Base-by-base conservation (phyloP, 2,329 filamentous ascomycete genomes). In the Colletotrichum chlorophyti region DNA sequence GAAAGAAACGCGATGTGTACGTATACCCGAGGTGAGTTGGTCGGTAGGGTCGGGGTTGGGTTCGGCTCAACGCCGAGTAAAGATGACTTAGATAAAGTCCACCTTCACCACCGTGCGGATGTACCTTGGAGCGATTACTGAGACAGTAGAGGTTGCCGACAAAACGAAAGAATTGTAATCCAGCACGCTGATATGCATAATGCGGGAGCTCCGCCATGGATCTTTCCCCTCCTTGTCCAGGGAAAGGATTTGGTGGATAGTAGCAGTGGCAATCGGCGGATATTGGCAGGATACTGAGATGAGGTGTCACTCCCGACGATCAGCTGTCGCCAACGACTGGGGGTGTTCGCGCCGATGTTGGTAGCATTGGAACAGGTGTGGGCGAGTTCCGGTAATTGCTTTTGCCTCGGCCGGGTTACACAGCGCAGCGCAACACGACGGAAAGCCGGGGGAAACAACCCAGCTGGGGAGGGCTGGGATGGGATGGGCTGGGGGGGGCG, bases 401-500 rank as follows among this genome's bases (percentile, higher is more conserved):
- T 59, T 46, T 60, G 57, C 57, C 57, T 60, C 57, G 57, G 57
- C 51, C 57, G 35, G 37, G 53, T 58, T 48, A 58, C 53, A 48
- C 53, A 53, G 40, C 47, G 19, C 31, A 29, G 52, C 32, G 38
- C 53, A 52, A 26, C 42, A 42, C 42, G 48, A 21, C 40, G 41
- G 42, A 46, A 38, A 11, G 23, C 15, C 42, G 34, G 29, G 19
- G 27, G 42, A 27, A 46, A 34, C 42, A 49, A 58, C 53, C 29
- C 32, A 19, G 31, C 21, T 23, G 23, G 38, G 6, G 38, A 10
- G 47, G 29, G 27, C 42, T 24, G 45, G 43, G 46, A 31, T 49
- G 31, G 46, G 31, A 24, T 49, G 24, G 24, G 17, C 46, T n/a
- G 34, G 29, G 46, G 43, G 52, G 45, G 43, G 43, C 31, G 42